phyloP scores from a whole-genome alignment of 1,284 basidiomycete species.

The Rhodotorula mucilaginosa region DNA sequence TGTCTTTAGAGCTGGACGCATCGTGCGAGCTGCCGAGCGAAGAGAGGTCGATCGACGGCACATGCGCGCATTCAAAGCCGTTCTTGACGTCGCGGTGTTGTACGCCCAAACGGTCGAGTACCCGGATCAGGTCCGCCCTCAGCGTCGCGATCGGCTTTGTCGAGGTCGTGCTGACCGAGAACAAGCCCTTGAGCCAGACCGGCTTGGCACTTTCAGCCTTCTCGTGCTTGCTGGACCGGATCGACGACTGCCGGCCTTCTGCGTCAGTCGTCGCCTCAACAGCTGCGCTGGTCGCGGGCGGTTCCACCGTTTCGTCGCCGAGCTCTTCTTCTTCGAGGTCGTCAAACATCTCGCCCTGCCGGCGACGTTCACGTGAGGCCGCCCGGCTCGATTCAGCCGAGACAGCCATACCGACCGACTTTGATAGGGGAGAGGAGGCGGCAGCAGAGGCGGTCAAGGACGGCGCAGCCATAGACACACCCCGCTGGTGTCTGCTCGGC shows the following conservation, averaged over 20 bases:
- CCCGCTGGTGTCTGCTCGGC: conserved; percentile 35
- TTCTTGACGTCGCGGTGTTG: conserved; percentile 85
- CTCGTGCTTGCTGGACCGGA: conserved; percentile 3
- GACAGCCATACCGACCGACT: not conserved
- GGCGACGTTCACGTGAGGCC: conserved; percentile 45
- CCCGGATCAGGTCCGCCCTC: conserved; percentile 77
- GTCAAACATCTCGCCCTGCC: conserved; percentile 49
- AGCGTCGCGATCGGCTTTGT: conserved; percentile 80
- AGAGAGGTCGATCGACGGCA: conserved; percentile 84
- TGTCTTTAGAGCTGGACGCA: not conserved
- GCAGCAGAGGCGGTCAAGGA: not conserved
- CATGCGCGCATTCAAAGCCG: conserved; percentile 93
- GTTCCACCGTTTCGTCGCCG: not conserved
- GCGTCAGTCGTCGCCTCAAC: not conserved
- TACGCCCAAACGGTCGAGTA: conserved; percentile 89
- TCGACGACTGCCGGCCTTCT: conserved; percentile 37
- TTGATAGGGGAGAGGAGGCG: conserved; percentile 1
- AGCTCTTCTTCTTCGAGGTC: conserved; percentile 33
- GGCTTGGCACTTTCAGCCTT: conserved; percentile 29
- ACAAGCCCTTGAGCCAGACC: conserved; percentile 50
- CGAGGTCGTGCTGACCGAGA: conserved; percentile 82
- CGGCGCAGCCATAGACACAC: conserved; percentile 33
- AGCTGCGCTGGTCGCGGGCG: not conserved
- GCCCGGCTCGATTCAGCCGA: conserved; percentile 2
- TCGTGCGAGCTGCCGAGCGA: conserved; percentile 56